Percentiles rank a stretch among this genome's conserved stretches.
phyloP scores from a whole-genome alignment of 23 red algal genomes.

The Cyanidiococcus yangmingshanensis region DNA sequence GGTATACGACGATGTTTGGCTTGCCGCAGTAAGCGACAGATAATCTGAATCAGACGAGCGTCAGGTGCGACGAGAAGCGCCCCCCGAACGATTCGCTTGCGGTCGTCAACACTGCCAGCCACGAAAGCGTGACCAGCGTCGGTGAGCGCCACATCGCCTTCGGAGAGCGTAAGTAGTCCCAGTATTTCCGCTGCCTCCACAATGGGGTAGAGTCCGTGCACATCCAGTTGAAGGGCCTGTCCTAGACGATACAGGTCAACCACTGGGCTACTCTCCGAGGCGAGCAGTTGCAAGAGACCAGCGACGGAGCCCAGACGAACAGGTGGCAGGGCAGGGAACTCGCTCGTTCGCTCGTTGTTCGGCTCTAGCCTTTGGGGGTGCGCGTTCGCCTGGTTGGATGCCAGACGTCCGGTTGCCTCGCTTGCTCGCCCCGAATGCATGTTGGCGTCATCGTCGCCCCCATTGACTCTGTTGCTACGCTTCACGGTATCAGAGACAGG shows the following conservation, averaged over 20 bases:
- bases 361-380: neutral
- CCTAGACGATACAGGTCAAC: constrained; percentile 71
- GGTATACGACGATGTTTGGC: constrained; percentile 54
- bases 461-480: neutral
- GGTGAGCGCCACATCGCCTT: constrained; percentile 67
- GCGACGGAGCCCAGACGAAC: constrained; percentile 92
- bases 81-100: constrained; percentile 72
- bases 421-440: neutral
- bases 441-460: neutral
- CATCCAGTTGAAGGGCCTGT: constrained; percentile 91
- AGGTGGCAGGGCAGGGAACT: constrained; percentile 67
- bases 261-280: constrained; percentile 25
- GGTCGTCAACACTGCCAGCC: constrained; percentile 65
- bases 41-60: constrained; percentile 65
- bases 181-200: constrained; percentile 87
- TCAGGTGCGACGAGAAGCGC: constrained; percentile 38
- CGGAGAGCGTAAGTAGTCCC: constrained; percentile 57
- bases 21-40: constrained; percentile 50
- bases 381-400: neutral
- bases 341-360: neutral
- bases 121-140: constrained; percentile 52
- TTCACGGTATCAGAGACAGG: neutral
- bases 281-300: constrained; percentile 80
- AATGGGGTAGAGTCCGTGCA: constrained; percentile 89
- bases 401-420: neutral